Percentiles rank a stretch among this genome's conserved stretches.
Evolutionary conservation across 2,329 filamentous ascomycete species (phyloP).

Genomic region (Phialemoniopsis sp.): DNA sequence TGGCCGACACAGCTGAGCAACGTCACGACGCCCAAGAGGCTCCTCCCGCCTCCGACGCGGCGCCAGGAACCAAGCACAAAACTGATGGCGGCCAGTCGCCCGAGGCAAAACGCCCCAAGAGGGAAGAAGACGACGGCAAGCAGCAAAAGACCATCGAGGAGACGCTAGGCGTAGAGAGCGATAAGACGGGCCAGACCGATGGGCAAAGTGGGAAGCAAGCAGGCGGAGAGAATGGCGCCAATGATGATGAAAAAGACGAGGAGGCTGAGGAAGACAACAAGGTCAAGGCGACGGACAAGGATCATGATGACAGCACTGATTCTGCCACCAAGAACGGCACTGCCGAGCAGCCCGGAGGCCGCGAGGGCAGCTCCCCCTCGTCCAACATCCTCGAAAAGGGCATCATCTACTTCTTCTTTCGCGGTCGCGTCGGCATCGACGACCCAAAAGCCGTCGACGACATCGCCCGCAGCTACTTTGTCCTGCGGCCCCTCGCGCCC

Average conservation of each 20-base stretch:
- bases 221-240: neutral
- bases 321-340: neutral
- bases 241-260: conserved; percentile 13
- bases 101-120: conserved; percentile 32
- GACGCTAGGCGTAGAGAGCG: conserved; percentile 27
- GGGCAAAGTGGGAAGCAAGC: too few species aligned
- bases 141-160: conserved; percentile 51
- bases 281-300: conserved; percentile 1
- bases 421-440: conserved; percentile 69
- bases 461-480: conserved; percentile 73
- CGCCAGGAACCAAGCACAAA: conserved; percentile 28
- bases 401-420: conserved; percentile 86
- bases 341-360: conserved; percentile 19
- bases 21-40: neutral
- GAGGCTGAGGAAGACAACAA: conserved; percentile 11
- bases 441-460: conserved; percentile 67
- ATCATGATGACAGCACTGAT: conserved; percentile 15
- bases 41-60: conserved; percentile 7
- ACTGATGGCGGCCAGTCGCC: conserved; percentile 19
- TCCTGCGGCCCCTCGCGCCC: conserved; percentile 67
- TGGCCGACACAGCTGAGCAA: conserved; percentile 10
- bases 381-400: conserved; percentile 76
- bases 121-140: conserved; percentile 16
- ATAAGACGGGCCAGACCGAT: too few species aligned
- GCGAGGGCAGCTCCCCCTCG: conserved; percentile 24